Conservation (phyloP, 768 basidiomycete genomes). For the Termitomyces sp. region DNA sequence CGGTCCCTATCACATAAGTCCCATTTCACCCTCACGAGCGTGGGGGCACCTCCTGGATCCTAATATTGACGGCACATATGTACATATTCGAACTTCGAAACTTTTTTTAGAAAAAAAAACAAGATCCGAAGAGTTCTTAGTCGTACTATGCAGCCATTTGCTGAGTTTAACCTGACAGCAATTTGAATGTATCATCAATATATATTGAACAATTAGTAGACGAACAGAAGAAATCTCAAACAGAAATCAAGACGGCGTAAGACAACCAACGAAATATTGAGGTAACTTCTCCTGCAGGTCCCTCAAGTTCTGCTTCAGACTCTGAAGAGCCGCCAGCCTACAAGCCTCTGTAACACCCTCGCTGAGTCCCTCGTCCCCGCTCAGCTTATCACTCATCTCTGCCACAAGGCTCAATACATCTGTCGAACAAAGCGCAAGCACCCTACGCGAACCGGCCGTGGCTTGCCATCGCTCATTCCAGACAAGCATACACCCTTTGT, state of each 20-base stretch:
- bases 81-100: too few relatives aligned
- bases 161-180: too few relatives aligned
- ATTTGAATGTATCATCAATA: too few relatives aligned
- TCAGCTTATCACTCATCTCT: slow-evolving; percentile 31
- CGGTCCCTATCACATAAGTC: too few relatives aligned
- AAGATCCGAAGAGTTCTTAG: too few relatives aligned
- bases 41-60: too few relatives aligned
- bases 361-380: slow-evolving; percentile 30
- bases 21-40: too few relatives aligned
- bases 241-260: background rate
- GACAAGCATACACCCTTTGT: slow-evolving; percentile 24
- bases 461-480: slow-evolving; percentile 34
- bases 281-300: slow-evolving; percentile 11
- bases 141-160: too few relatives aligned
- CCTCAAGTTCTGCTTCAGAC: slow-evolving; percentile 10
- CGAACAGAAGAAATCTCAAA: background rate
- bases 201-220: background rate
- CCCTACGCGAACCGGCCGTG: slow-evolving; percentile 29
- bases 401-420: slow-evolving; percentile 29
- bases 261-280: slow-evolving; percentile 15
- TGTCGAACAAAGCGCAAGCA: slow-evolving; percentile 27
- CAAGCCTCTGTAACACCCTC: slow-evolving; percentile 26
- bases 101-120: too few relatives aligned
- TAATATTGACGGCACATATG: too few relatives aligned
- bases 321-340: slow-evolving; percentile 28